Conservation (phyloP, 139 green algal genomes). For the Coelastrella sp. region DNA sequence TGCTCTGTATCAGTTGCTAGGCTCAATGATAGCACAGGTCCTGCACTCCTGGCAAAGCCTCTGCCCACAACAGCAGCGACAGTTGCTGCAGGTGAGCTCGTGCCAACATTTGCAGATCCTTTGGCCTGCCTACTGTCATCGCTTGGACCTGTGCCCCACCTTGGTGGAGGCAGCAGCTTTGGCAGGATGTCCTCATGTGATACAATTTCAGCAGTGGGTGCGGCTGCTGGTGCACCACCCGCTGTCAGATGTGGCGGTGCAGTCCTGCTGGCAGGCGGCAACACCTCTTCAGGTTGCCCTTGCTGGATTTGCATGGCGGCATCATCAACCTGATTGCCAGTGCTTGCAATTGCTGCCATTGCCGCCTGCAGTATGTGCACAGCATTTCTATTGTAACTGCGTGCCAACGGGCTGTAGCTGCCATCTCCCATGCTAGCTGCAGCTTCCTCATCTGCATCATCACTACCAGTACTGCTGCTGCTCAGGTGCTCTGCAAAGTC, state of each 20-base stretch:
- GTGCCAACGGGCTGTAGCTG: constrained; percentile 19
- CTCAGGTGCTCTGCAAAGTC: constrained; percentile 46
- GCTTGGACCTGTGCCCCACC: not conserved
- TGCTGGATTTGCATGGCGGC: no score
- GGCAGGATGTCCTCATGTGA: constrained; percentile 6
- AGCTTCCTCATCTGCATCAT: constrained; percentile 18
- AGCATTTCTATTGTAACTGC: not conserved
- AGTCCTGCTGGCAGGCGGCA: not conserved
- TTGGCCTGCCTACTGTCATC: not conserved
- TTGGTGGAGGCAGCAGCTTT: constrained; percentile 2
- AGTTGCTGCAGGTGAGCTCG: not conserved
- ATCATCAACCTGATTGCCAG: no score
- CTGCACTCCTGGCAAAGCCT: not conserved
- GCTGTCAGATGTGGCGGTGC: not conserved
- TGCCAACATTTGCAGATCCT: no score
- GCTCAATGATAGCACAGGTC: not conserved
- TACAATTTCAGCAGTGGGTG: not conserved
- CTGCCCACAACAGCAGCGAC: not conserved
- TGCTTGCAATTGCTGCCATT: not conserved
- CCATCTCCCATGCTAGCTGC: not conserved
- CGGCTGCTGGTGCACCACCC: not conserved
- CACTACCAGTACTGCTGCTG: not conserved
- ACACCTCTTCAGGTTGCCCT: not conserved
- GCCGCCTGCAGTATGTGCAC: not conserved
- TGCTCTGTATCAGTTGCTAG: no score